Evolutionary conservation across 768 basidiomycete genomes (phyloP).

Genomic region (Lactifluus subvellereus): DNA sequence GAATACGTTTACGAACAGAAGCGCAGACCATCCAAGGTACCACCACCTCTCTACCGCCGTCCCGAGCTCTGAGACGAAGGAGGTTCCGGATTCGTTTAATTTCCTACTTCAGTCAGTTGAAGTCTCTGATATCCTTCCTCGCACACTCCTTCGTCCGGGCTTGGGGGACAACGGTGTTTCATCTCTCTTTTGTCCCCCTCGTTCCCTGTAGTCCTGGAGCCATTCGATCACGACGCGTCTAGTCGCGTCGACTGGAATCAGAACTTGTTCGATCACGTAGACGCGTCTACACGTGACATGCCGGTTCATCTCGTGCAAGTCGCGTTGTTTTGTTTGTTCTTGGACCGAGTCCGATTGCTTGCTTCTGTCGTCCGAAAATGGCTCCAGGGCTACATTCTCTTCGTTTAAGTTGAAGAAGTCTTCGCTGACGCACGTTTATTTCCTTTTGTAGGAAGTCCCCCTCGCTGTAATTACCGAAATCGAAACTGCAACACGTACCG

Average conservation of each 20-base stretch:
- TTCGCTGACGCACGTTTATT: slow-evolving; percentile 24
- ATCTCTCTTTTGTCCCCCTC: slow-evolving; percentile 63
- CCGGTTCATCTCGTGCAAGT: slow-evolving; percentile 20
- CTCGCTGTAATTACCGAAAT: slow-evolving; percentile 47
- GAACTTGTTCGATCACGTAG: slow-evolving; percentile 22
- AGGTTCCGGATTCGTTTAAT: slow-evolving; percentile 41
- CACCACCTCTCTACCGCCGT: slow-evolving; percentile 77
- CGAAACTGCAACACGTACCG: slow-evolving; percentile 46
- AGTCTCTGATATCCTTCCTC: slow-evolving; percentile 64
- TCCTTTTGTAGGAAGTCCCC: slow-evolving; percentile 37
- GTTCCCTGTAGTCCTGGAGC: slow-evolving; percentile 39
- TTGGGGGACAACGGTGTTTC: slow-evolving; percentile 79
- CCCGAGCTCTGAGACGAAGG: slow-evolving; percentile 95
- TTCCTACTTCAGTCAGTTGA: slow-evolving; percentile 43
- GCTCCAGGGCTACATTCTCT: slow-evolving; percentile 27
- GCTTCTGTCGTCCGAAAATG: slow-evolving; percentile 4
- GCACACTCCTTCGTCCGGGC: slow-evolving; percentile 82
- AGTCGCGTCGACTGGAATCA: slow-evolving; percentile 28
- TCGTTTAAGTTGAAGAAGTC: slow-evolving; percentile 15
- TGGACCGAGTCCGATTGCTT: background rate
- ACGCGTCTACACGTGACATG: slow-evolving; percentile 26
- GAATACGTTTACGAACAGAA: slow-evolving; percentile 78
- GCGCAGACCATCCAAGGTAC: slow-evolving; percentile 82
- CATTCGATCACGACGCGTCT: slow-evolving; percentile 20
- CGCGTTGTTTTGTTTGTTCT: slow-evolving; percentile 32